A percentile compares a stretch with the other conserved stretches of the same genome.
Evolutionary conservation across 176 grass and related monocot species (phyloP).

Genomic region (Tillandsia fasciculata): DNA sequence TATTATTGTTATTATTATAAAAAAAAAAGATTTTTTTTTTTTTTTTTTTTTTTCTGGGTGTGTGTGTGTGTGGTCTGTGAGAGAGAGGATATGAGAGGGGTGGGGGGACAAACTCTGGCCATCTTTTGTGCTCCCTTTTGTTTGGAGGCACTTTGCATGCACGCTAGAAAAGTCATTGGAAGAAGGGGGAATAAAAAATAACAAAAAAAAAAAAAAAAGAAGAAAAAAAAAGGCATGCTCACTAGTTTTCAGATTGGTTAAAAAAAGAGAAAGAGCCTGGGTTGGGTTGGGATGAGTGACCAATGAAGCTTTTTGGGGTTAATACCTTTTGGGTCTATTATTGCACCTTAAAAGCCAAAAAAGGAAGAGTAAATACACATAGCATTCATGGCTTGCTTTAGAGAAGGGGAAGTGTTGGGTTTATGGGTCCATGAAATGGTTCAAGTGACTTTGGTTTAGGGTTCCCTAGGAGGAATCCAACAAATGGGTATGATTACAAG

Average conservation of each 20-base stretch:
- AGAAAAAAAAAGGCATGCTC: neutral
- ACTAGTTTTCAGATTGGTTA: neutral
- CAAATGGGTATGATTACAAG: too few species aligned
- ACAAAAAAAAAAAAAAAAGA: neutral
- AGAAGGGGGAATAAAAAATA: too few species aligned
- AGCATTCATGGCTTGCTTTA: too few species aligned
- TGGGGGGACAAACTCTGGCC: constrained; percentile 17
- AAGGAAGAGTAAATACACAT: too few species aligned
- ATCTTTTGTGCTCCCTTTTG: neutral
- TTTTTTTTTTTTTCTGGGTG: neutral
- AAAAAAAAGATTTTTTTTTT: neutral
- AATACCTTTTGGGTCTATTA: too few species aligned
- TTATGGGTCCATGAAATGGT: too few species aligned
- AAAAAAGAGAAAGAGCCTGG: neutral
- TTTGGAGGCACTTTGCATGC: constrained; percentile 27
- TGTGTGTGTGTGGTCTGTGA: neutral
- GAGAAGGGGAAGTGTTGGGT: too few species aligned
- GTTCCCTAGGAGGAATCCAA: too few species aligned
- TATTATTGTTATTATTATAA: neutral
- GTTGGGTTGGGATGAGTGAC: neutral
- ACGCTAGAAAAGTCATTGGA: constrained; percentile 33
- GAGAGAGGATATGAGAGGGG: constrained; percentile 11
- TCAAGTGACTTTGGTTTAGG: too few species aligned
- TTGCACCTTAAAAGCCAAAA: too few species aligned
- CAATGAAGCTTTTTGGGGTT: neutral